Base-by-base conservation (phyloP, 2,329 filamentous ascomycete genomes). In the Onygena corvina region DNA sequence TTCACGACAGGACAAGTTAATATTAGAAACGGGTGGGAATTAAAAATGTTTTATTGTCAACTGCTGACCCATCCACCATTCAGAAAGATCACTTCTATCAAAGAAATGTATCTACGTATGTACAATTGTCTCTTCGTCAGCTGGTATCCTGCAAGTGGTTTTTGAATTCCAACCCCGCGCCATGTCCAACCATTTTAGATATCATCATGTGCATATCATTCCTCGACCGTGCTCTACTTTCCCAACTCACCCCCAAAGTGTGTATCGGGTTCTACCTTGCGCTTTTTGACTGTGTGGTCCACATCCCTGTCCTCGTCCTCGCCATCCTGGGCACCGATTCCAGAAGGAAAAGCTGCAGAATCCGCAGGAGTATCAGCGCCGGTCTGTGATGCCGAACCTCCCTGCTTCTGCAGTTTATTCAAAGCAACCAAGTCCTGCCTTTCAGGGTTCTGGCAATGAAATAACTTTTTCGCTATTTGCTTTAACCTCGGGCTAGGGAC, bases 391-490 rank as follows among this genome's bases (percentile, higher is more conserved):
- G 30, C 27, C 9, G 46, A 47, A 7, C 33, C 47, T 7, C 35
- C 47, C n/a, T 69, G 61, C 56, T 72, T 72, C 57, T 68, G 65
- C 3, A 61, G 62, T 33, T 56, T 60, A 46, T 60, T 61, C 7
- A 64, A 56, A 1, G 60, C 64, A 1, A 64, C 62, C 2, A 71
- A 54, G 48, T 71, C 68, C 1, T 61, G 58, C 53, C 72, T 73
- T 50, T 73, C 69, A 0, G 70, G 69, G 52, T 73, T 71, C 54
- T 71, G 68, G 52, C 71, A 74, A 30, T 68, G 65, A 50, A 67
- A 70, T 9, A 73, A 58, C 54, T 74, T 74, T 57, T 72, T 73
- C 14, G 68, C 70, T 35, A 74, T 73, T 14, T 64, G 64, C 38
- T 63, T 66, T 23, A 73, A 59, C 33, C 62, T 67, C 2, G 64